Conservation (phyloP, 768 basidiomycete species). For the Psilocybe cubensis region DNA sequence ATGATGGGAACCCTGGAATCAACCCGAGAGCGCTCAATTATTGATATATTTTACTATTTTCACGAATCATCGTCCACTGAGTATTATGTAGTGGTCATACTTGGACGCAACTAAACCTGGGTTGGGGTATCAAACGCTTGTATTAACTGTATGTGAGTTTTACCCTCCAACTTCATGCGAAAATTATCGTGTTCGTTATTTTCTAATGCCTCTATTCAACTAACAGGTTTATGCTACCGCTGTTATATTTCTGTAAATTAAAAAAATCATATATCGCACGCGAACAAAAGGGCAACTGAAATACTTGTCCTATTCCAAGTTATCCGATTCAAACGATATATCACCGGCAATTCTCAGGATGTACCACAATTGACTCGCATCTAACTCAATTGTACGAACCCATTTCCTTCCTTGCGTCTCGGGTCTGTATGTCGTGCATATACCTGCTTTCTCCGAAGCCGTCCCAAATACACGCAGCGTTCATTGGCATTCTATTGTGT, state of each 20-base stretch:
- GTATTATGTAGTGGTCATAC: not conserved
- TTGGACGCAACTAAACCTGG: not conserved
- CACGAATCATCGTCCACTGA: not conserved
- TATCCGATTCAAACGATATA: not conserved
- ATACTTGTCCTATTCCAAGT: no score
- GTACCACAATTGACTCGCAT: not conserved
- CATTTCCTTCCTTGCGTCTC: no score
- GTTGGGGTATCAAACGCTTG: not conserved
- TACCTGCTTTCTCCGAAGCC: not conserved
- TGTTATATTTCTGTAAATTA: not conserved
- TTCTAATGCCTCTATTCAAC: not conserved
- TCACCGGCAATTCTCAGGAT: not conserved
- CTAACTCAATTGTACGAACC: no score
- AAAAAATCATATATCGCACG: not conserved
- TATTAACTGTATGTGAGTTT: not conserved
- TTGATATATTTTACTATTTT: conserved; percentile 10
- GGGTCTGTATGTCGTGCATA: not conserved
- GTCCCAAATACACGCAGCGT: no score
- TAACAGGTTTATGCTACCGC: not conserved
- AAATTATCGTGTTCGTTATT: no score
- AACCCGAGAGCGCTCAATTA: conserved; percentile 24
- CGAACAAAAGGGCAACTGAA: no score
- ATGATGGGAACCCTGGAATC: conserved; percentile 24
- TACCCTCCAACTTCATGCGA: no score
- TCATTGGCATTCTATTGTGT: no score